Evolutionary conservation across 2,329 filamentous ascomycete species (phyloP).

Genomic region (Paecilomyces fulvus): DNA sequence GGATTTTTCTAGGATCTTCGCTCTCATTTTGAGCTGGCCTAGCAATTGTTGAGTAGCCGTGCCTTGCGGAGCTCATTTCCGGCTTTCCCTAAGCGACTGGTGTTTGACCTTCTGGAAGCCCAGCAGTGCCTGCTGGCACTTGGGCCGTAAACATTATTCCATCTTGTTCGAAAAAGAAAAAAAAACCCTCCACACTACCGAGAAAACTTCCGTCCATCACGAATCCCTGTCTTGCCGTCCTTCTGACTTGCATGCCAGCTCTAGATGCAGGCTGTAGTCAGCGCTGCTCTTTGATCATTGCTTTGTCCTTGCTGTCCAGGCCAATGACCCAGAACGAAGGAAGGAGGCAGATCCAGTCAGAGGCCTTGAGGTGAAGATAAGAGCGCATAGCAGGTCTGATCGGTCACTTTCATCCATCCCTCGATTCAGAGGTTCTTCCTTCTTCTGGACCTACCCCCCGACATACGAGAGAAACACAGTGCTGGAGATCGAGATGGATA

Average conservation of each 20-base stretch:
- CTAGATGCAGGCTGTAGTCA: background rate
- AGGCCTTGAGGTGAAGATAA: background rate
- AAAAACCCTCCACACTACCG: background rate
- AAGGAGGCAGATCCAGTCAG: background rate
- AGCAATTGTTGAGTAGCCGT: background rate
- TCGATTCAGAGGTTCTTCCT: background rate
- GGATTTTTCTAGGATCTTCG: background rate
- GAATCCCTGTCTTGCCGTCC: background rate
- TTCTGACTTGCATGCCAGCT: background rate
- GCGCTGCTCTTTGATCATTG: background rate
- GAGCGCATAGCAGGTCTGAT: background rate
- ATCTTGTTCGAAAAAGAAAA: conserved; percentile 1
- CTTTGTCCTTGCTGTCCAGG: background rate
- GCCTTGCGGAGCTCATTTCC: background rate
- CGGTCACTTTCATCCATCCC: background rate
- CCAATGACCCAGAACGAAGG: background rate
- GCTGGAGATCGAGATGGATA: background rate
- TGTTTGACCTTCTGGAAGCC: background rate
- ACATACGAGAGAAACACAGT: background rate
- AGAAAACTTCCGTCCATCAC: background rate
- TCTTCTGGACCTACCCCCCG: background rate
- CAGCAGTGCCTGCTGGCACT: background rate
- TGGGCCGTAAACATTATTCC: background rate
- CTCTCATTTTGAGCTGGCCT: background rate
- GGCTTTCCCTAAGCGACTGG: background rate